Base-by-base conservation (phyloP, 495 filamentous ascomycete species). In the Annulohypoxylon maeteangense region DNA sequence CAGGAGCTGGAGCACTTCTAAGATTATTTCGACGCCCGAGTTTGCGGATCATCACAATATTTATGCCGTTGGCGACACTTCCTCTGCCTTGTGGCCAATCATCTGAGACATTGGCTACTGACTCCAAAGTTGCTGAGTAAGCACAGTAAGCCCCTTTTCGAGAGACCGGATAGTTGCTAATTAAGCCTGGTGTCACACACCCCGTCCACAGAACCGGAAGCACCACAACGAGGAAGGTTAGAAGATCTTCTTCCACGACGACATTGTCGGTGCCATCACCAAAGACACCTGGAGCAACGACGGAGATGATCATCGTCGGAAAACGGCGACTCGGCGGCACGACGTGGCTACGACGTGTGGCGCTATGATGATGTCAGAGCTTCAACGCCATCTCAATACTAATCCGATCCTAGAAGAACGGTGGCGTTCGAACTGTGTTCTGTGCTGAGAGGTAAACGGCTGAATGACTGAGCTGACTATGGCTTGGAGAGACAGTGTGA, bases 1-100 rank as follows among this genome's bases (percentile, higher is more conserved):
- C 79, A 86, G 29, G 81, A 80, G 40, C 80, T 85, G 69, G 74
- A 81, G 68, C 75, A 83, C 31, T 71, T 83, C 58, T 77, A 81
- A 71, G 70, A 87, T 65, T 76, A 84, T 62, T 78, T 80, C 76
- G 59, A 61, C 65, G 34, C 79, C 81, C 11, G 68, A 80, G 6
- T 69, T 76, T 16, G 70, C 74, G 10, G 51, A 60, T 77, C 54
- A 75, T 78, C 51, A 76, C 77, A 58, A 79, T 65, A 18, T 84
- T 76, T 62, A 82, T 44, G 76, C 75, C 18, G 78, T 82, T 38
- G 67, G 71, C 4, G 65, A 82, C 31, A 62, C 75, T 2, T 53
- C 82, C 1, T 76, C 80, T 8, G 58, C 64, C 0, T 84, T 47
- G 76, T 73, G 31, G 75, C 74, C 1, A 84, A 82, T 48, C 81